Base-by-base conservation (phyloP, 805 yeast genomes). In the Wilhelminamyces savonicus region DNA sequence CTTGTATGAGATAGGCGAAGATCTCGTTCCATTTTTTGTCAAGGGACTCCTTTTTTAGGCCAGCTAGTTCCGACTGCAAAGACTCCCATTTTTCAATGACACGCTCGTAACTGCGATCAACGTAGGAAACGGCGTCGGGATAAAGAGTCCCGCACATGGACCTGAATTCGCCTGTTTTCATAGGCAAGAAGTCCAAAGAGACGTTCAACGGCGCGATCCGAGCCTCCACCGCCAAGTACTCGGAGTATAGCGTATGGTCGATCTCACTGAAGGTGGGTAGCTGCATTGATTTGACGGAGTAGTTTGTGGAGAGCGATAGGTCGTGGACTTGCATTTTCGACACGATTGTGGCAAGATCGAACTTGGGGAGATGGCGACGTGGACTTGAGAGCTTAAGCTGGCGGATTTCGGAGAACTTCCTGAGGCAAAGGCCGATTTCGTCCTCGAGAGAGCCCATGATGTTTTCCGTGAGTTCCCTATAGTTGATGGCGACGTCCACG, bases 11-110 rank as follows among this genome's bases (percentile, higher is more conserved):
- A 34, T 60, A 68, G 16, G 54, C 54, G 37, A 78, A 76, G 2
- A 77, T 56, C 15, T 66, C 66, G 37, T 60, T 54, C 84, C 85
- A 79, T 44, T 75, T 64, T 17, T 56, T 47, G 35, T 75, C 78
- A 4, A 79, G 60, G 17, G 70, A 40, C 24, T 71, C 74, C 4
- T 34, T 36, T 40, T 69, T 69, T 36, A 78, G 52, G 5, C 47
- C 52, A 3, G 47, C 46, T 10, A 74, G 37, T 29, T 70, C 72
- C 8, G 43, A 41, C 7, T 58, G 55, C 27, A 78, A 49, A 31
- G 56, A 52, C 13, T 59, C 48, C 54, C 71, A 66, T 35, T 64
- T 62, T 9, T 52, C 53, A 12, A 21, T n/a, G 7, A 39, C 12
- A 13, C 16, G 24, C 7, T 39, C 36, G 21, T 24, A 36, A 4